A percentile compares a stretch with the other conserved stretches of the same genome.
Conservation (phyloP, 192 early-diverging fungal species). For the Backusella psychrophila region DNA sequence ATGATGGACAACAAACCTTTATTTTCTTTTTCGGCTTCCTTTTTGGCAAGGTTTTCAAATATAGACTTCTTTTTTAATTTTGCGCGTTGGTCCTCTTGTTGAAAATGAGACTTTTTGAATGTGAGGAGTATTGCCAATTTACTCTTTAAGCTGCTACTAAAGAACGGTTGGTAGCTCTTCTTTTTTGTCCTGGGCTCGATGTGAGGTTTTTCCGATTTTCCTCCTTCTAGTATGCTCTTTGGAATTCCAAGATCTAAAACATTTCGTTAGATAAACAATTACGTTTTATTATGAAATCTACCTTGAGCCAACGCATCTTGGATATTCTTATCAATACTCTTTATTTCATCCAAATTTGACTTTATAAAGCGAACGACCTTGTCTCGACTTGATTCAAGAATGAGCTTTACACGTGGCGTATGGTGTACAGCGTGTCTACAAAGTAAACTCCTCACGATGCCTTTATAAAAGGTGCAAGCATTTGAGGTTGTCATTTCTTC, state of each 20-base stretch:
- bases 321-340: constrained; percentile 1
- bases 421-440: constrained; percentile 20
- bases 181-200: background rate
- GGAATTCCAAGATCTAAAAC: constrained; percentile 1
- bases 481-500: constrained; percentile 27
- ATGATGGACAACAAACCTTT: background rate
- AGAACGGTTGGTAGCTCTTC: background rate
- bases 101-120: background rate
- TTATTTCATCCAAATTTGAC: background rate
- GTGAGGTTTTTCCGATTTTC: background rate
- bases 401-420: background rate
- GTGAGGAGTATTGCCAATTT: background rate
- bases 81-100: background rate
- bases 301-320: constrained; percentile 23
- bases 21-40: background rate
- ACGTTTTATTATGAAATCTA: background rate
- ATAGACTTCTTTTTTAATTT: background rate
- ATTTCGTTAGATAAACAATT: background rate
- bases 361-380: constrained; percentile 14
- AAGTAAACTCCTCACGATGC: constrained; percentile 23
- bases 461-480: constrained; percentile 25
- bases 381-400: constrained; percentile 13
- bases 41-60: background rate
- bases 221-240: background rate
- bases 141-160: background rate